Percentiles rank a stretch among this genome's conserved stretches.
phyloP scores from a whole-genome alignment of 495 filamentous ascomycete genomes.

The Entonaema liquescens region DNA sequence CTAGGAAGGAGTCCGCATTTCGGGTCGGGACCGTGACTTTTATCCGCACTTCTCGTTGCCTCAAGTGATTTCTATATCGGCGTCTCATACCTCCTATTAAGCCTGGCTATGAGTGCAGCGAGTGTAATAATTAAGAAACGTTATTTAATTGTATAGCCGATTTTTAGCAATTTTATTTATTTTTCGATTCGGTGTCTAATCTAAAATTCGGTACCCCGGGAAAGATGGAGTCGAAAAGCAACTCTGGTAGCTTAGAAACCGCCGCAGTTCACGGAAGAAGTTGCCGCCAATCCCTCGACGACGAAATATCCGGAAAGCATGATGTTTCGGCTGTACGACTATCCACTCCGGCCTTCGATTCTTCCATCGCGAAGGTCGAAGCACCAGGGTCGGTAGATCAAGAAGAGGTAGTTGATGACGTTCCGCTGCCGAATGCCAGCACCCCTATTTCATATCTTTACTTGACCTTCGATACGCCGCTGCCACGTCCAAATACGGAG shows the following conservation, averaged over 20 bases:
- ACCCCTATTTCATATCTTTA: conserved; percentile 70
- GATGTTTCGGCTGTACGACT: neutral
- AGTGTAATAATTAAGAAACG: neutral
- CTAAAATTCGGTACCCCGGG: neutral
- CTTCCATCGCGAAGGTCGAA: neutral
- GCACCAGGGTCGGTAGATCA: neutral
- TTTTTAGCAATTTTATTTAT: neutral
- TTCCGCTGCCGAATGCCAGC: conserved; percentile 10
- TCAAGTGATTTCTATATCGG: neutral
- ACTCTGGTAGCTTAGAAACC: neutral
- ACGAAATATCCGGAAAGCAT: conserved; percentile 8
- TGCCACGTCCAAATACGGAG: conserved; percentile 64
- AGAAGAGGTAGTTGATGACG: neutral
- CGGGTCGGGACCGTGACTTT: neutral
- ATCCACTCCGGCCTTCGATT: neutral
- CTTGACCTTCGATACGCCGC: conserved; percentile 73
- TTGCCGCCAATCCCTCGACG: neutral
- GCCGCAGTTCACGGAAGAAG: neutral
- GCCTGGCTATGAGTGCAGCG: neutral
- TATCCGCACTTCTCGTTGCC: neutral
- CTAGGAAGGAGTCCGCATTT: neutral
- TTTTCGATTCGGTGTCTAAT: neutral
- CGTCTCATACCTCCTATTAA: neutral
- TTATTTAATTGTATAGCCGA: neutral
- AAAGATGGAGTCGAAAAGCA: conserved; percentile 11